Evolutionary conservation across 169 alveolate genomes (phyloP).

Genomic region (Toxoplasma gondii): DNA sequence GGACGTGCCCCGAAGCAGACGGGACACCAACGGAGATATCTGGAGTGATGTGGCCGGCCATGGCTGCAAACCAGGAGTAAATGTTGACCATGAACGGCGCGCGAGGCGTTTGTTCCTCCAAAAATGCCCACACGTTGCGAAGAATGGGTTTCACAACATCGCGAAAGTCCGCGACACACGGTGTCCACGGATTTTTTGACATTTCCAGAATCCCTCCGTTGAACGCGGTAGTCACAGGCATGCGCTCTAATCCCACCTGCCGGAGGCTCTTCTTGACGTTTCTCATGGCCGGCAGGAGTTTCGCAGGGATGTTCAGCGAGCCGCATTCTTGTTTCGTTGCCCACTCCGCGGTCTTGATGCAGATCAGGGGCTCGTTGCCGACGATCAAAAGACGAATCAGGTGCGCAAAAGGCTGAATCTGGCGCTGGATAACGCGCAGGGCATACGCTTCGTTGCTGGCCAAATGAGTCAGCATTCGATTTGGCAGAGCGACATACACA

Average conservation of each 20-base stretch:
- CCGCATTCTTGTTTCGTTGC: constrained; percentile 54
- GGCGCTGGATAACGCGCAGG: constrained; percentile 18
- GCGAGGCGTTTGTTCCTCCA: constrained; percentile 31
- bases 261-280: constrained; percentile 14
- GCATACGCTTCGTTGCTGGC: constrained; percentile 6
- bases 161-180: constrained; percentile 39
- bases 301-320: constrained; percentile 34
- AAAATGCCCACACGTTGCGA: constrained; percentile 34
- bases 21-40: constrained; percentile 32
- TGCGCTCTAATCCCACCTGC: neutral
- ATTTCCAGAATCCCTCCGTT: constrained; percentile 56
- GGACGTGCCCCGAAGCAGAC: neutral
- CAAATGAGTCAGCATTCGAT: constrained; percentile 24
- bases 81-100: constrained; percentile 56
- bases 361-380: constrained; percentile 62
- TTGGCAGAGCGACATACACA: constrained; percentile 56
- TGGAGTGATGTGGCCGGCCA: constrained; percentile 50
- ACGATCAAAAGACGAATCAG: constrained; percentile 35
- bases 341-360: constrained; percentile 49
- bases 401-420: constrained; percentile 23
- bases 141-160: constrained; percentile 36
- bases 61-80: constrained; percentile 62
- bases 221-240: constrained; percentile 54
- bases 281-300: constrained; percentile 59
- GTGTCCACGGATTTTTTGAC: constrained; percentile 61